These are phyloP conservation scores for Fusarium caatingaense DNA, from an alignment of 2,329 filamentous ascomycete species.

Conservation along the genomic window DNA sequence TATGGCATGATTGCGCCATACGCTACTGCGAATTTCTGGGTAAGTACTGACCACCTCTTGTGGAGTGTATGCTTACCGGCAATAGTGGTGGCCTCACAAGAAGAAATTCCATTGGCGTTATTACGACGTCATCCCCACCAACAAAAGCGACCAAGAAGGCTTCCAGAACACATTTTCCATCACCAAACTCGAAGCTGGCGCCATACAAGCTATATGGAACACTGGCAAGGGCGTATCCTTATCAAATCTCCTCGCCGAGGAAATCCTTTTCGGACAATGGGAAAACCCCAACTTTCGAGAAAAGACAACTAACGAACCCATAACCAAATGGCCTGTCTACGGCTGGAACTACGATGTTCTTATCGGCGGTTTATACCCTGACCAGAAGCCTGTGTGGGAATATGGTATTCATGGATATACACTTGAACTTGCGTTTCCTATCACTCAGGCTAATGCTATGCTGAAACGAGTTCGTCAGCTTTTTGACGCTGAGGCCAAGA, in stretches of 20 bases:
- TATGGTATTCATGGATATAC: background rate
- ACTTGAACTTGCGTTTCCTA: background rate
- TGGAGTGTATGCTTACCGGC: background rate
- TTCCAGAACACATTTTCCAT: constrained; percentile 16
- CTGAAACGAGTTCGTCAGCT: background rate
- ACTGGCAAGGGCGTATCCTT: constrained; percentile 2
- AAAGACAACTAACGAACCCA: constrained; percentile 6
- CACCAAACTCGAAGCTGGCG: background rate
- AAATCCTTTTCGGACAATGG: constrained; percentile 8
- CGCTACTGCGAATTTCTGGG: constrained; percentile 1
- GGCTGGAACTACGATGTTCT: constrained; percentile 18
- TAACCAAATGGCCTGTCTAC: background rate
- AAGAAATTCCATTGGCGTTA: constrained; percentile 16
- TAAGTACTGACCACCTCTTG: fast-evolving
- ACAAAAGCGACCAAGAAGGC: constrained; percentile 4
- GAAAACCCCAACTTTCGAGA: constrained; percentile 7
- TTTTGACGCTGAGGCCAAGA: background rate
- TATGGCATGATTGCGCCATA: constrained; percentile 1
- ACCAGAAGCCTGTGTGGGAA: background rate
- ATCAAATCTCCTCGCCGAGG: background rate
- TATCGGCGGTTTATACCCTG: constrained; percentile 2
- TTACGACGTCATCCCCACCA: background rate
- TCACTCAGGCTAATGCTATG: background rate
- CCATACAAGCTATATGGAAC: constrained; percentile 1
- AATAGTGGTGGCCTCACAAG: constrained; percentile 9